Evolutionary conservation across 495 filamentous ascomycete genomes (phyloP), one percentile per base, ranked within the genome.

Genomic region (Entonaema liquescens): DNA sequence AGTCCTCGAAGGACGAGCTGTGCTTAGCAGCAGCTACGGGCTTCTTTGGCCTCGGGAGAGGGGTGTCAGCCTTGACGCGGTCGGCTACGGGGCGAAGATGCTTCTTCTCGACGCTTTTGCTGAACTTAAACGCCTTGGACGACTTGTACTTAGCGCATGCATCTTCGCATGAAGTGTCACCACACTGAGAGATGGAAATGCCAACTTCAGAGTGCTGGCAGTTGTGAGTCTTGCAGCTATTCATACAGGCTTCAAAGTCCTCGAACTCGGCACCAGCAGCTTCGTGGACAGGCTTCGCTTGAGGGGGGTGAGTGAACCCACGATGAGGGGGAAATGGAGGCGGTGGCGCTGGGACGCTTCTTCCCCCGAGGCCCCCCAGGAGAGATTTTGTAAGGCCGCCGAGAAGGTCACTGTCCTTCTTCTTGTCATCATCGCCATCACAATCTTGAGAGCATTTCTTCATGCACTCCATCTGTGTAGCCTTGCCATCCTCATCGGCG

Each of bases 161-260:
- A 13, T 62, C 59, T 33, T 62, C 47, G 31, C 59, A 62, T 3
- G 44, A 52, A 19, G 28, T 62, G 17, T 66, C 55, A 6, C 54
- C 42, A 21, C 63, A 66, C 44, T 66, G 63, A 1, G 54, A 59
- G 28, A 66, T 28, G 0, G 21, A 13, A 28, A 52, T 2, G 4
- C 54, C 63, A 8, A 59, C 56, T 29, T 52, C 63, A 7, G 55
- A 38, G 61, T 23, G 55, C 42, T 71, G 42, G 54, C 63, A 71
- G 59, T 71, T 71, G 40, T 59, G 62, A 0, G 69, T 66, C 31
- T 31, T 58, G 42, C 68, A 71, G 13, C 50, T 28, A 2, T 52
- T 38, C 49, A 65, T 28, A 29, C 68, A 71, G 1, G 55, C 28
- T 3, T 62, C 57, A 9, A 36, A 71, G n/a, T 28, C 33, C 11